Evolutionary conservation across 805 yeast species (phyloP).

Genomic region (Candida arabinofermentans): DNA sequence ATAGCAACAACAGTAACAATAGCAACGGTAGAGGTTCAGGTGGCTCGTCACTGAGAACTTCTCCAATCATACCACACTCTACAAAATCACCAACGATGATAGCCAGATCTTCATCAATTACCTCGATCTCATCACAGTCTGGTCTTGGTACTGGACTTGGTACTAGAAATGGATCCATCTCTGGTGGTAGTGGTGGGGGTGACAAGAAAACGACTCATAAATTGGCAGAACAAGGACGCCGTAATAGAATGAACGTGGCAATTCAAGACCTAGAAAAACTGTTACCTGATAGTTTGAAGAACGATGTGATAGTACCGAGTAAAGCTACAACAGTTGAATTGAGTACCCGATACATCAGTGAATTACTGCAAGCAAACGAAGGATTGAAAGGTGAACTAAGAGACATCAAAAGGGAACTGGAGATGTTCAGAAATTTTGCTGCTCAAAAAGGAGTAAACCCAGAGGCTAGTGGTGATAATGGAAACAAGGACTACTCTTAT

Average conservation of each 20-base stretch:
- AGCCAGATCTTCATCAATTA: constrained; percentile 3
- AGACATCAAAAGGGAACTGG: constrained; percentile 26
- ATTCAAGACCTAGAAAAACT: constrained; percentile 67
- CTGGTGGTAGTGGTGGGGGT: neutral
- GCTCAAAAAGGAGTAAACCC: neutral
- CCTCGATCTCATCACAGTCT: neutral
- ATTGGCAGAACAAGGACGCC: constrained; percentile 92
- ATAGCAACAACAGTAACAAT: constrained; percentile 9
- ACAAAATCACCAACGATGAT: neutral
- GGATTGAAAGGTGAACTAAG: constrained; percentile 35
- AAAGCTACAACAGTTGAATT: constrained; percentile 95
- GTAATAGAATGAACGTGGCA: constrained; percentile 89
- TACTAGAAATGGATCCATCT: too few species aligned
- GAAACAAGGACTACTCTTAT: neutral
- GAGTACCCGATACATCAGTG: constrained; percentile 66
- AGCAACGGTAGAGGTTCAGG: constrained; percentile 4
- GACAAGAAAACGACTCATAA: constrained; percentile 75
- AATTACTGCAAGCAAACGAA: constrained; percentile 37
- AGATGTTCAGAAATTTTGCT: constrained; percentile 3
- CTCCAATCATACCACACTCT: constrained; percentile 10
- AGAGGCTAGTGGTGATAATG: constrained; percentile 9
- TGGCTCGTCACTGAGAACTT: constrained; percentile 7
- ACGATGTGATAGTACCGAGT: constrained; percentile 66
- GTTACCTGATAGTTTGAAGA: constrained; percentile 57
- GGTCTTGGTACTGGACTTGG: too few species aligned